These are phyloP conservation scores for Neofusicoccum ribis DNA, from an alignment of 2,329 filamentous ascomycete genomes.

Conservation along the genomic window DNA sequence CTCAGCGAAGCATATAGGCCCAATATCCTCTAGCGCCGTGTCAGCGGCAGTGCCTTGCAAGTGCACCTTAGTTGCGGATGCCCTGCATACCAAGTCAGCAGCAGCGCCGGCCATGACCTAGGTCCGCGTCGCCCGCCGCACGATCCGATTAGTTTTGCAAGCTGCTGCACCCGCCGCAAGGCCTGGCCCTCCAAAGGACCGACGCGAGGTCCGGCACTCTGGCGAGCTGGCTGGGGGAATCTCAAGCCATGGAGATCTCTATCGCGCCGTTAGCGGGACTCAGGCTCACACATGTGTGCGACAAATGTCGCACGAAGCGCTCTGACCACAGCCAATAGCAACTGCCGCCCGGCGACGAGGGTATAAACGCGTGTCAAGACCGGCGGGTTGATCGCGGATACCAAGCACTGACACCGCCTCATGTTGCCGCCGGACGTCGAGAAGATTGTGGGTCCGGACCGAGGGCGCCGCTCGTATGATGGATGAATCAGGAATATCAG, in stretches of 20 bases:
- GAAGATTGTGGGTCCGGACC: constrained; percentile 6
- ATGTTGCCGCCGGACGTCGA: not conserved
- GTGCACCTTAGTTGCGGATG: constrained; percentile 8
- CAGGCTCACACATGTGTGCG: constrained; percentile 9
- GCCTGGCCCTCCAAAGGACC: not conserved
- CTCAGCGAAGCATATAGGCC: constrained; percentile 17
- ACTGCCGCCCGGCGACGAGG: constrained; percentile 5
- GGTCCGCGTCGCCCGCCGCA: constrained; percentile 5
- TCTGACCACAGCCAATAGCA: constrained; percentile 17
- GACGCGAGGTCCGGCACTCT: not conserved
- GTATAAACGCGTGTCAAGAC: constrained; percentile 10
- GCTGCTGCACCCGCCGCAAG: not conserved
- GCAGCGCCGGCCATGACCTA: constrained; percentile 2
- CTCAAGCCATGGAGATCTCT: constrained; percentile 3
- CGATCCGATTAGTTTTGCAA: constrained; percentile 10
- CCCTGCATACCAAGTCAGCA: constrained; percentile 16
- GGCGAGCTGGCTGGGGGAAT: not conserved
- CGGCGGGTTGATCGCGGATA: not conserved
- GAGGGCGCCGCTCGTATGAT: constrained; percentile 1
- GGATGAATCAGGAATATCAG: not conserved
- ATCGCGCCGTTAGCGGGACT: not conserved
- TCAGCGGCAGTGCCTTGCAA: constrained; percentile 17
- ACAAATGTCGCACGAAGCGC: constrained; percentile 10
- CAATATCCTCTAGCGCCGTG: constrained; percentile 15
- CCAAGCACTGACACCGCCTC: constrained; percentile 8